These are phyloP conservation scores for Irpex rosettiformis DNA, from an alignment of 1,284 basidiomycete genomes.

Conservation along the genomic window DNA sequence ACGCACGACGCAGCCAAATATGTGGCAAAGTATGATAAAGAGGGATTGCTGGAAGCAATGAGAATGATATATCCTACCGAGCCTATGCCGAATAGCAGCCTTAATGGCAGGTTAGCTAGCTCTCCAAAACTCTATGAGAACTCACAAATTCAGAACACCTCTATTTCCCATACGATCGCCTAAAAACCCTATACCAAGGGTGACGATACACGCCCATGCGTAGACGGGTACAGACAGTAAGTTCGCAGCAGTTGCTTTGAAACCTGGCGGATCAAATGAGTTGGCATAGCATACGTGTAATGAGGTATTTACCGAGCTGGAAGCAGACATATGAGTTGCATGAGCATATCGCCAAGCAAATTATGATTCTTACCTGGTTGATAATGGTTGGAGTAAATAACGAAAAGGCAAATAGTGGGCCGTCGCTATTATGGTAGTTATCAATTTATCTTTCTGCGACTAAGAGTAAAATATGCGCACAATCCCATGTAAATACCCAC, in stretches of 20 bases:
- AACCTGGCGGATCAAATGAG: constrained; percentile 26
- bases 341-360: neutral
- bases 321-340: neutral
- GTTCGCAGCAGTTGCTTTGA: constrained; percentile 48
- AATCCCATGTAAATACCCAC: constrained; percentile 49
- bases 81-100: constrained; percentile 23
- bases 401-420: constrained; percentile 51
- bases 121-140: neutral
- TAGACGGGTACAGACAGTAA: constrained; percentile 52
- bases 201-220: constrained; percentile 46
- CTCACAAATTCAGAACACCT: constrained; percentile 46
- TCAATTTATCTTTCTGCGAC: no score
- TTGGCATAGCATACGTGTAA: neutral
- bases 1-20: constrained; percentile 47
- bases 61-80: constrained; percentile 51
- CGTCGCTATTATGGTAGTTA: constrained; percentile 34
- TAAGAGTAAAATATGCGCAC: constrained; percentile 32
- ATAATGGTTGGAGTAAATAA: constrained; percentile 56
- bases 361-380: constrained; percentile 31
- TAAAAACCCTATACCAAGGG: constrained; percentile 42
- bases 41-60: constrained; percentile 40
- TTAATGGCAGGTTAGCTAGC: neutral
- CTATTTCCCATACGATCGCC: constrained; percentile 45
- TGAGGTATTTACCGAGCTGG: constrained; percentile 4
- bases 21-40: constrained; percentile 41